Conservation (phyloP, 2,329 filamentous ascomycete genomes). For the Colletotrichum neosansevieriae region DNA sequence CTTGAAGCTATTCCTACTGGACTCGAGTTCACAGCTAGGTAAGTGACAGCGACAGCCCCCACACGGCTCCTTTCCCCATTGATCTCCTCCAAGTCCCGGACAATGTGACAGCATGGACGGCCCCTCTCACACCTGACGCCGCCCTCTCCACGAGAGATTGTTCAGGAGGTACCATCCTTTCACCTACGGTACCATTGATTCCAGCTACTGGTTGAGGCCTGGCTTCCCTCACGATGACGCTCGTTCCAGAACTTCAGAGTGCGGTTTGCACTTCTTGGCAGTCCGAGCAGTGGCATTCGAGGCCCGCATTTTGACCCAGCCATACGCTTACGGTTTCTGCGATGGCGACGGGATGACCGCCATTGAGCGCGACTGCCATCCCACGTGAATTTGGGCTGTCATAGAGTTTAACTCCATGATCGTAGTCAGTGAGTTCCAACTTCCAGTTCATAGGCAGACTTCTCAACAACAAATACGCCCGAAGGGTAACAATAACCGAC, state of each 20-base stretch:
- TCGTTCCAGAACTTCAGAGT: constrained; percentile 26
- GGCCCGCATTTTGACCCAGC: constrained; percentile 10
- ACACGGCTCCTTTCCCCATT: too few species aligned
- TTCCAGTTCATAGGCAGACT: too few species aligned
- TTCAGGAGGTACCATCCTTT: constrained; percentile 5
- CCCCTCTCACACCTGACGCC: constrained; percentile 25
- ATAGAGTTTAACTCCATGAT: background rate
- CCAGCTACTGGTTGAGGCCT: background rate
- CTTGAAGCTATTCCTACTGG: too few species aligned
- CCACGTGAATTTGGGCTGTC: constrained; percentile 14
- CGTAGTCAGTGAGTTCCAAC: background rate
- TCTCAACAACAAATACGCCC: background rate
- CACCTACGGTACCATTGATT: background rate
- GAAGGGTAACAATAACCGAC: constrained; percentile 14
- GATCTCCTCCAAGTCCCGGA: constrained; percentile 5
- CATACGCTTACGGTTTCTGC: constrained; percentile 12
- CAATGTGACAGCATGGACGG: constrained; percentile 20
- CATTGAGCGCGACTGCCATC: background rate
- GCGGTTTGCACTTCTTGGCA: constrained; percentile 21
- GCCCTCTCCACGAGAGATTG: constrained; percentile 23
- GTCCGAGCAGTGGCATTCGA: constrained; percentile 4
- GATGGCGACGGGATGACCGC: background rate
- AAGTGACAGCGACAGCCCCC: too few species aligned
- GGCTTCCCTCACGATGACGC: constrained; percentile 14
- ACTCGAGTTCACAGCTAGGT: too few species aligned